Conservation (phyloP, 2,329 filamentous ascomycete genomes). For the Coleophoma crateriformis region DNA sequence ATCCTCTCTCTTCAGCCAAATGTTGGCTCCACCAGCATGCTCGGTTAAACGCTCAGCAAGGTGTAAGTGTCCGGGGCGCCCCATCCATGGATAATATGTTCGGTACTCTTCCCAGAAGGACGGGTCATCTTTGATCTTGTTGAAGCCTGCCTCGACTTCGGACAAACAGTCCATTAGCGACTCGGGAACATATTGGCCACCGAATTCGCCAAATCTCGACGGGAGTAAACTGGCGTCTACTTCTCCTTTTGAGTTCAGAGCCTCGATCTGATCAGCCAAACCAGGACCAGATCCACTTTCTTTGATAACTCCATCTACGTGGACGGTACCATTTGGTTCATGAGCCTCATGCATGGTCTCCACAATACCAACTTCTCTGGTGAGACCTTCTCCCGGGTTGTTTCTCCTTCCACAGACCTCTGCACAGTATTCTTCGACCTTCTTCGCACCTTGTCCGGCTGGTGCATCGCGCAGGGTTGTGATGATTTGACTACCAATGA, state of each 20-base stretch:
- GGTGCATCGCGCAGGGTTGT: slow-evolving; percentile 68
- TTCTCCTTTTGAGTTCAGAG: slow-evolving; percentile 51
- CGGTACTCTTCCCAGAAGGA: slow-evolving; percentile 96
- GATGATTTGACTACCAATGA: slow-evolving; percentile 94
- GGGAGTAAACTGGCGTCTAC: slow-evolving; percentile 55
- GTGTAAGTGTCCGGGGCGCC: slow-evolving; percentile 86
- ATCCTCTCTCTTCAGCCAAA: slow-evolving; percentile 97
- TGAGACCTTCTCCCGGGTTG: slow-evolving; percentile 27
- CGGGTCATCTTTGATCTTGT: slow-evolving; percentile 78
- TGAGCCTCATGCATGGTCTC: slow-evolving; percentile 60
- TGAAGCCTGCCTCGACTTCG: slow-evolving; percentile 87
- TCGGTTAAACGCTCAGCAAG: slow-evolving; percentile 83
- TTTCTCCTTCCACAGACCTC: slow-evolving; percentile 56
- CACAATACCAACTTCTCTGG: slow-evolving; percentile 63
- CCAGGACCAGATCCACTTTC: slow-evolving; percentile 25
- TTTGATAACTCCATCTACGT: slow-evolving; percentile 61
- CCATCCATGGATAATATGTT: slow-evolving; percentile 96
- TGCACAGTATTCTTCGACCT: slow-evolving; percentile 82
- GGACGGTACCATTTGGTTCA: slow-evolving; percentile 53
- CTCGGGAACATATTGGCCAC: slow-evolving; percentile 95
- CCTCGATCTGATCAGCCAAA: slow-evolving; percentile 56
- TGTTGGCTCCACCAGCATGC: slow-evolving; percentile 84
- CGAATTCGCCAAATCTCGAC: slow-evolving; percentile 89
- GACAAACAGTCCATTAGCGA: slow-evolving; percentile 95
- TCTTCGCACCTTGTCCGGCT: slow-evolving; percentile 60